Evolutionary conservation across 2,329 filamentous ascomycete genomes (phyloP), one percentile per base, ranked within the genome.

Genomic region (Pyricularia sp.): DNA sequence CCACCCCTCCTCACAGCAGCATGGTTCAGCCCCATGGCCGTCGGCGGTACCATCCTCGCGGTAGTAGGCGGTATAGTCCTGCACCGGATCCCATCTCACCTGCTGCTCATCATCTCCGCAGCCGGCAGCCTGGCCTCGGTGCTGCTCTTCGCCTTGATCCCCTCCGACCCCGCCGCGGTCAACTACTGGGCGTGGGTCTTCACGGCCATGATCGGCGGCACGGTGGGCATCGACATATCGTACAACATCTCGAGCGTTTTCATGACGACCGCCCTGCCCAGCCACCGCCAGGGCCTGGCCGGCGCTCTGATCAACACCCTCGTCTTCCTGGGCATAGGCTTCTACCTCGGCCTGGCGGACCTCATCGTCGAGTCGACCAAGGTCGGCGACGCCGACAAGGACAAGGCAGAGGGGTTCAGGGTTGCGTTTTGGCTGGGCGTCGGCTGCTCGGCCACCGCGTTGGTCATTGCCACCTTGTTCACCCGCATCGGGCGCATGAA

Each of bases 181-280:
- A 42, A 26, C 65, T 90, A 91, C 81, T 94, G 91, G 92, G 85
- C 88, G 0, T 93, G 86, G 74, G 83, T 92, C 26, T 92, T 94
- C 74, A 89, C 91, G 0, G 80, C 86, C 68, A 90, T 90, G 88
- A 76, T 90, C 3, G 86, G 88, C 71, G 85, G 84, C 14, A 94
- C 91, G 0, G 81, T 93, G 42, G 90, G 89, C 23, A 88, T 93
- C 70, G 92, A 94, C 74, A 87, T 93, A 68, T 88, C 87, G 7
- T 93, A 90, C 79, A 92, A 90, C 74, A 85, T 93, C 1, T 86
- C 88, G 23, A 93, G 91, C 73, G 85, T 94, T 70, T 94, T 92
- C 78, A 90, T 93, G 76, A 93, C 90, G 0, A 93, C 90, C 0
- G 86, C 85, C 17, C 81, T 93, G 71, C 90, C 91, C 0, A 81